Evolutionary conservation across 805 yeast species (phyloP), one percentile per base, ranked within the genome.

Genomic region (Saturnispora zaruensis): DNA sequence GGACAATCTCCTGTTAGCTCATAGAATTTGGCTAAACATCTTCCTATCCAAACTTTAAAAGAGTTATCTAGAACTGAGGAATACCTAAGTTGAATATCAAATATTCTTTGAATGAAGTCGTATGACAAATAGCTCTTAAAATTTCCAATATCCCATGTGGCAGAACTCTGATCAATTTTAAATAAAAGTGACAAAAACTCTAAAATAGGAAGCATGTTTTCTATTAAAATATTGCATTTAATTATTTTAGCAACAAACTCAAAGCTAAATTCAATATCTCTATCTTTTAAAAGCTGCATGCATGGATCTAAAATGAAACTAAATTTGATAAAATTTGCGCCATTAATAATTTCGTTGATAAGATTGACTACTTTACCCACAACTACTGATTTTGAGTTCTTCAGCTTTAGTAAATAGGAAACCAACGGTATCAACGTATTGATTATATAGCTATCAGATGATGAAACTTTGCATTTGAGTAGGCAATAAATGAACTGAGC

Each of bases 1-100:
- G 58, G 60, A 13, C 16, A 34, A 6, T 55, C 43, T 4, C 73
- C 72, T 2, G 61, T 57, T 1, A 25, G 23, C 16, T 57, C 50
- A 49, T 66, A 67, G 37, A 53, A 65, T 4, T 51, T 21, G 1
- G 68, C 71, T 14, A 69, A 50, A 43, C 56, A 57, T n/a, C 56
- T 53, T 0, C 64, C 69, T 36, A 64, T 62, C 72, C 71, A 68
- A 1, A 55, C n/a, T 1, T 54, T 49, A 45, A 67, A 60, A 0
- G 44, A 6, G 1, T 32, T 42, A 6, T 59, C 52, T n/a, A 60
- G 24, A 7, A 41, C 13, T 3, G 23, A 6, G 0, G 51, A n/a
- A 37, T 50, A 51, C 2, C 50, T 41, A 0, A 26, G 24, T 34
- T 59, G 63, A 2, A 59, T 41, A 13, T 54, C 49, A 46, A 56